phyloP scores from a whole-genome alignment of 192 early-diverging fungal genomes.

The Linnemannia schmuckeri region DNA sequence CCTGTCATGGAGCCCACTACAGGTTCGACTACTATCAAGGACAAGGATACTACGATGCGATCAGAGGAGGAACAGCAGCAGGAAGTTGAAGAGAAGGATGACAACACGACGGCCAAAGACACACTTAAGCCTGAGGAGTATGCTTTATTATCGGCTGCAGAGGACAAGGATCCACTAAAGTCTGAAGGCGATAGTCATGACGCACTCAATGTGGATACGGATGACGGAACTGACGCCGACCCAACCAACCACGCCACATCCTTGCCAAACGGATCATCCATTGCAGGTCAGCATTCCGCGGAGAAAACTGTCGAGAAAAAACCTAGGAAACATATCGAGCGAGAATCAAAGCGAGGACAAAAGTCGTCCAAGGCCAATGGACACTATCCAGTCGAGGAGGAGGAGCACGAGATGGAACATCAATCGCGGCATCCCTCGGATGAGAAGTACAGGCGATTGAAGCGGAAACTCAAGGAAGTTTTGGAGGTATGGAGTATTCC shows the following conservation, averaged over 20 bases:
- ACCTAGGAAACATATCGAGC: constrained; percentile 7
- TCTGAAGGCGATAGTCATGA: neutral
- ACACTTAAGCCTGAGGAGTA: neutral
- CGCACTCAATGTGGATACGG: neutral
- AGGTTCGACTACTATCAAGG: neutral
- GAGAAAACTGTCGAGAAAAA: neutral
- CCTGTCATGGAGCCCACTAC: neutral
- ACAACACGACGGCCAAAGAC: neutral
- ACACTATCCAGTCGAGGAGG: neutral
- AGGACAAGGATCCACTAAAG: neutral
- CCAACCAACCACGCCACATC: neutral
- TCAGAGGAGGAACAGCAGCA: neutral
- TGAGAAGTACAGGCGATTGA: constrained; percentile 59
- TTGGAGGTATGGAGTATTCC: constrained; percentile 45
- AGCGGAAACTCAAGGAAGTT: constrained; percentile 61
- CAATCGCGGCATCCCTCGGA: constrained; percentile 2
- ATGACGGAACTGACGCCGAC: neutral
- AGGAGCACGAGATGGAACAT: constrained; percentile 11
- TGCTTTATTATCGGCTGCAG: neutral
- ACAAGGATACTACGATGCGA: constrained; percentile 14
- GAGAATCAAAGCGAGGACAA: neutral
- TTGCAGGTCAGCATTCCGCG: neutral
- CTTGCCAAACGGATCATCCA: neutral
- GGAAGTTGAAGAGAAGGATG: neutral
- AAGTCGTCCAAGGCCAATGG: neutral